A percentile compares a stretch with the other conserved stretches of the same genome.
Conservation (phyloP, 208 protist genomes). For the Crithidia brevicula region DNA sequence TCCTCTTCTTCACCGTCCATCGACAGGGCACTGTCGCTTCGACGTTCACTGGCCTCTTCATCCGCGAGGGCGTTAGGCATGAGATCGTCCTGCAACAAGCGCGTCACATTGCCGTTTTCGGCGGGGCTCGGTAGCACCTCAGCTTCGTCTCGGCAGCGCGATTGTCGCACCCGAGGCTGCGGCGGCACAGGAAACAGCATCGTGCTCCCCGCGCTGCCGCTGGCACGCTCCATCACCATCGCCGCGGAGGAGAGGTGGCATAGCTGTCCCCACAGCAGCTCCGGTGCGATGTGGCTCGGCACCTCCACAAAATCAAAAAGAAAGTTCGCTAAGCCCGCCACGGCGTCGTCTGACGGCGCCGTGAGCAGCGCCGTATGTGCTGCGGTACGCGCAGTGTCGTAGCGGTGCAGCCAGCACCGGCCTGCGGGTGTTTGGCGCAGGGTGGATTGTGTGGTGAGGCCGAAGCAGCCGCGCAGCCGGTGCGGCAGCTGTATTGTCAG, state of each 20-base stretch:
- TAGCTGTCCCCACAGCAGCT: conserved; percentile 33
- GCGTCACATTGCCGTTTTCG: no score
- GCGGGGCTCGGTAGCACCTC: no score
- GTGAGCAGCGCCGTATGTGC: neutral
- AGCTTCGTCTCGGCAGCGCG: no score
- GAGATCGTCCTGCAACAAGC: no score
- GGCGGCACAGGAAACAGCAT: no score
- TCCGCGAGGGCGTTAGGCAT: neutral
- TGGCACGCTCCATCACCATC: neutral
- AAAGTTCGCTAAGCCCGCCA: conserved; percentile 21
- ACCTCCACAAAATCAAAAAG: conserved; percentile 27
- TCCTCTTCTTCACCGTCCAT: neutral
- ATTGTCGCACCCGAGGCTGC: no score
- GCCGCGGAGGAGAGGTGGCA: conserved; percentile 16
- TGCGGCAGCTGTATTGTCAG: conserved; percentile 31
- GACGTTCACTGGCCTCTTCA: neutral
- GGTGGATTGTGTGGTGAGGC: conserved; percentile 24
- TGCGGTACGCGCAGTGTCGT: neutral
- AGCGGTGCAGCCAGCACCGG: conserved; percentile 24
- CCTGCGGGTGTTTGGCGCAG: conserved; percentile 24
- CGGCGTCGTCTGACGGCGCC: neutral
- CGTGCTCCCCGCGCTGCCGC: no score
- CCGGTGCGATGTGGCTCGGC: conserved; percentile 27
- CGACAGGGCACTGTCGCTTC: no score
- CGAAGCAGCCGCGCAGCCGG: conserved; percentile 39